These are phyloP conservation scores for Solanum lycopersicoides DNA, from an alignment of 257 asterid genomes.

Conservation along the genomic window DNA sequence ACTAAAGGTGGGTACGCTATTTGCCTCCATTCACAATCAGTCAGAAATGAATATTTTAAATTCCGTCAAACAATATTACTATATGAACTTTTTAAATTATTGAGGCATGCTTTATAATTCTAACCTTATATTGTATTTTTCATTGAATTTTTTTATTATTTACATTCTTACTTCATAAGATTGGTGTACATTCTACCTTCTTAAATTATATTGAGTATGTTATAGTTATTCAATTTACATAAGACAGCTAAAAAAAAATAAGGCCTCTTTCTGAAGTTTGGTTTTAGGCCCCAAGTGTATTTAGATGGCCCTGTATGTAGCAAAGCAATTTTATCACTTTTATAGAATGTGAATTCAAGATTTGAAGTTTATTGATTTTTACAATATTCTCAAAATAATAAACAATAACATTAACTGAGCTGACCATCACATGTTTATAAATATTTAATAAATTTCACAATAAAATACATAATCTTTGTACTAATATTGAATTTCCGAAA, in stretches of 20 bases:
- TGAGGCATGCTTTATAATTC: neutral
- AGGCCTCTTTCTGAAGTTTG: neutral
- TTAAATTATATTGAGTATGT: neutral
- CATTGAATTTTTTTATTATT: too few relatives aligned
- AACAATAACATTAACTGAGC: neutral
- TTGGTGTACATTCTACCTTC: too few relatives aligned
- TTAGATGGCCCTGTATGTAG: neutral
- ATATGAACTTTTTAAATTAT: too few relatives aligned
- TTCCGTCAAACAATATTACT: too few relatives aligned
- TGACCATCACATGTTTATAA: neutral
- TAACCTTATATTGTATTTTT: too few relatives aligned
- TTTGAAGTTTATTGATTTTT: neutral
- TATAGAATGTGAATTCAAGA: neutral
- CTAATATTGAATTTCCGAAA: neutral
- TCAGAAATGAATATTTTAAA: too few relatives aligned
- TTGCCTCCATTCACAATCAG: too few relatives aligned
- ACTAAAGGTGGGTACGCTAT: too few relatives aligned
- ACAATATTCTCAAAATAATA: neutral
- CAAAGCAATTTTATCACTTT: neutral
- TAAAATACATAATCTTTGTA: neutral
- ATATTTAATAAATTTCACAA: neutral
- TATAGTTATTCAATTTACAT: neutral
- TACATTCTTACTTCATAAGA: neutral
- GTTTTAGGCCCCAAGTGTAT: neutral
- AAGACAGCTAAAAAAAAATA: too few relatives aligned